These are phyloP conservation scores for Penicillium sp. DNA, from an alignment of 2,329 filamentous ascomycete species.

Conservation along the genomic window DNA sequence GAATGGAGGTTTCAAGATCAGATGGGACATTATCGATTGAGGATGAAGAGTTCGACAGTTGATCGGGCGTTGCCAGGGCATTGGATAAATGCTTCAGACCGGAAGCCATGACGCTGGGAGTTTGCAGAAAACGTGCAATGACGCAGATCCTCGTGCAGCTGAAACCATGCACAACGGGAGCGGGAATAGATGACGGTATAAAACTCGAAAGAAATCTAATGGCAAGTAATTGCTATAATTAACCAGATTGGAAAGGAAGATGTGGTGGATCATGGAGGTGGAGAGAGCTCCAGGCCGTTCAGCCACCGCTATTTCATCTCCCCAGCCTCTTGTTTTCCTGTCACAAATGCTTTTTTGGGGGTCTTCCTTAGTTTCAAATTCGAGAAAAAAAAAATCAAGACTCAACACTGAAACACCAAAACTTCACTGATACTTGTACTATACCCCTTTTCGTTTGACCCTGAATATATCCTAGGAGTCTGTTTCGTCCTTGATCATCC, in stretches of 20 bases:
- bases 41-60: slow-evolving; percentile 46
- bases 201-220: slow-evolving; percentile 3
- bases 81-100: slow-evolving; percentile 43
- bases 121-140: slow-evolving; percentile 15
- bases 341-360: slow-evolving; percentile 4
- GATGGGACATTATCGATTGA: slow-evolving; percentile 43
- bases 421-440: not conserved
- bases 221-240: not conserved
- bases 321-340: slow-evolving; percentile 27
- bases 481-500: not conserved
- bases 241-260: slow-evolving; percentile 13
- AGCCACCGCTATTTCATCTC: slow-evolving; percentile 36
- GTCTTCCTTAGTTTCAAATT: not conserved
- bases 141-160: slow-evolving; percentile 11
- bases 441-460: not conserved
- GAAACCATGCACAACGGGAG: slow-evolving; percentile 8
- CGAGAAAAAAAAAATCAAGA: not conserved
- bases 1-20: slow-evolving; percentile 45
- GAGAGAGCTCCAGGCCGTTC: slow-evolving; percentile 21
- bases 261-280: slow-evolving; percentile 23
- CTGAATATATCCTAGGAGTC: not conserved
- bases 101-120: slow-evolving; percentile 24
- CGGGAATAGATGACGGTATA: slow-evolving; percentile 2
- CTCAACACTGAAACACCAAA: slow-evolving; percentile 2
- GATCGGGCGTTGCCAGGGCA: slow-evolving; percentile 45